Base-by-base conservation (phyloP, 1,284 basidiomycete genomes). In the Rhodotorula mucilaginosa region DNA sequence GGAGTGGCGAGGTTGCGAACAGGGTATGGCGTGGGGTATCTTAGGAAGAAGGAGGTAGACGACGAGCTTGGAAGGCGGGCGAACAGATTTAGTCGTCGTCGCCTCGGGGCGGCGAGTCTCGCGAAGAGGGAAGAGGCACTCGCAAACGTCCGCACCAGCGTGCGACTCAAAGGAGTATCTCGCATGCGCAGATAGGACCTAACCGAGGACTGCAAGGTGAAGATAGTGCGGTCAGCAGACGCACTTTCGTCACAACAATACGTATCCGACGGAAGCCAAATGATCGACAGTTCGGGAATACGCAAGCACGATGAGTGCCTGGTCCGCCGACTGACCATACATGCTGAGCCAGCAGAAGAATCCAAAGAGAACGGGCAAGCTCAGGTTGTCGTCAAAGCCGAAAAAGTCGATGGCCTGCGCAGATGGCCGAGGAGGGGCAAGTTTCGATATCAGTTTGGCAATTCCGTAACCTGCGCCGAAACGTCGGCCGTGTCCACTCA, bases 381-480 rank as follows among this genome's bases (percentile, higher is more conserved):
- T 95, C 54, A 98, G 82, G 81, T 99, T 98, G 81, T 99, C 96
- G 79, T 98, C 96, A 49, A 93, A 79, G 0, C 87, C 88, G 44
- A 91, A 93, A 18, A 98, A 84, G 81, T 97, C 94, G 58, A 83
- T 77, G 2, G 79, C 81, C 71, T 93, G 79, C 29, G 58, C 67
- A 47, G 44, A 7, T 34, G 34, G 34, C 34, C 34, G 34, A 34
- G 34, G 34, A 34, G 34, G 34, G 34, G 34, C 34, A 34, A 8
- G 5, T 34, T 34, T 8, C 34, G 34, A 7, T 5, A 34, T 34
- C 34, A 34, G 34, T 34, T 8, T 34, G 34, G 34, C 34, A 34
- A 34, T 34, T 8, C 34, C 34, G 5, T 34, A 8, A 7, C 34
- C 34, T 8, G 34, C 34, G 6, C 8, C 34, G 34, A 8, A 34